Evolutionary conservation across 2,329 filamentous ascomycete species (phyloP), one percentile per base, ranked within the genome.

Genomic region (Cyclaneusma minus): DNA sequence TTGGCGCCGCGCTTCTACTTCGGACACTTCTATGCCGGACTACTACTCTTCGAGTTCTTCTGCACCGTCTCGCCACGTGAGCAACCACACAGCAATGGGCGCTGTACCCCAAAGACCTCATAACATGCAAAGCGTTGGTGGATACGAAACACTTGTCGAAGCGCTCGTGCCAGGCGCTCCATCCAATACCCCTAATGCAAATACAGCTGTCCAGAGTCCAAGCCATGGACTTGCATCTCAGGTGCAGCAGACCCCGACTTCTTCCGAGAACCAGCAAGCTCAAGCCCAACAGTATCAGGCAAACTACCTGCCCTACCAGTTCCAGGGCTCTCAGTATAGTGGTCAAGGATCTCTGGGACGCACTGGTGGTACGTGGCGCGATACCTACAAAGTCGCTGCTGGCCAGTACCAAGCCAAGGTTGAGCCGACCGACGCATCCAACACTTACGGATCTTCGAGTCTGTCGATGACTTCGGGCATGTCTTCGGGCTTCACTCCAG

Each of bases 11-110:
- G 46, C 24, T 40, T 54, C 33, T 49, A 58, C 40, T 13, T 28
- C 39, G 29, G 58, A 63, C 33, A 36, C 57, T 10, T 51, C 56
- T 14, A 63, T 63, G 60, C 53, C 54, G 4, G 60, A 62, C 32
- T 58, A 59, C 39, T 37, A 41, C 13, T 43, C 35, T 13, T 33
- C 40, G 10, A 35, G 33, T 12, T 41, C 35, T 7, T 34, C 35
- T 14, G 21, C 33, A 50, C 7, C 40, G 44, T 18, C 36, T 42
- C 15, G 29, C 46, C 16, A 42, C 41, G 7, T 9, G 36, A 38
- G 16, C 36, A 33, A 13, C 29, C 28, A 15, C 36, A 38, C 21
- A n/a, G n/a, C n/a, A n/a, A n/a, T n/a, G n/a, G n/a, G n/a, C n/a
- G n/a, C n/a, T n/a, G n/a, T n/a, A n/a, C 11, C 6, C 21, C 37